Base-by-base conservation (phyloP, 1,139 yeast genomes). In the Taphrina sp. region DNA sequence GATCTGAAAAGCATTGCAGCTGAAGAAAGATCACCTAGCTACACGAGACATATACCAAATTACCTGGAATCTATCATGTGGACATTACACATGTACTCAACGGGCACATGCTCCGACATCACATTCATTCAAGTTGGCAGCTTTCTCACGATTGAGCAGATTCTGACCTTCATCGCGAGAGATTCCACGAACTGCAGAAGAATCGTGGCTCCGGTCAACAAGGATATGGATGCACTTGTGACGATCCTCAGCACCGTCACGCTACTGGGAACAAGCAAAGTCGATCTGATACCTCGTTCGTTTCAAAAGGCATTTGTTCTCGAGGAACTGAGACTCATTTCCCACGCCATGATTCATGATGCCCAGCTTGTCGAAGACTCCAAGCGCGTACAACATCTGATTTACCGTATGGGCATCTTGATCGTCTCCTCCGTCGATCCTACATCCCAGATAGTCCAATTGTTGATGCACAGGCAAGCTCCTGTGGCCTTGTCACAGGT, bases 51-150 rank as follows among this genome's bases (percentile, higher is more conserved):
- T 29, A 38, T 39, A 8, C 29, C 26, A 10, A 42, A 49, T 22
- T 49, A 49, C 26, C 22, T 49, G 1, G 36, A 39, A n/a, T 38
- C 54, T 7, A 19, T 49, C 24, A 17, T 49, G 5, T 49, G 54
- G 54, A 38, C 46, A 14, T 23, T 49, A 19, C 23, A 22, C 4
- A 39, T 49, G 54, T 49, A 33, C 29, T 29, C 37, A 14, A 33
- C 44, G 10, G 54, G 54, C 10, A 10, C 16, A 20, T 49, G 54
- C 24, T 41, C 54, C 7, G 54, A 49, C 29, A 36, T 38, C 12
- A 23, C 44, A 1, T 49, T 49, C 24, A 33, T 38, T 10, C 54
- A 41, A 12, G 23, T 31, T 20, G 46, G 54, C 17, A 12, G 20
- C 12, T 29, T 31, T 23, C 17, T 49, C 14, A 49, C 45, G 16